These are phyloP conservation scores for Aaosphaeria pasadenensis DNA, from an alignment of 2,329 filamentous ascomycete genomes.

Conservation along the genomic window DNA sequence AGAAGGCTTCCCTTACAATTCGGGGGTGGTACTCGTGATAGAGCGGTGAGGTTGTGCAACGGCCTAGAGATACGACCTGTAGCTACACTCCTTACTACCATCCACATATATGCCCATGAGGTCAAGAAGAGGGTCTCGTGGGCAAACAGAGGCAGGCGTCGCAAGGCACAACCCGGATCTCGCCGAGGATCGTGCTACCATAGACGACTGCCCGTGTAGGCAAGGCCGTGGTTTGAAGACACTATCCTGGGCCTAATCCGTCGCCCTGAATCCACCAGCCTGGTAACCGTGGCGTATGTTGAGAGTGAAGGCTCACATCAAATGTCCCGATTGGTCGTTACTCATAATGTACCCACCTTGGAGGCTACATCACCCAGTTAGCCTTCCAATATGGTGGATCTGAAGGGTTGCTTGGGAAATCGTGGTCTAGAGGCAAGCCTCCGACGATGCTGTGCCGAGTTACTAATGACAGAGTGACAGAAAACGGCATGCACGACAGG, in stretches of 20 bases:
- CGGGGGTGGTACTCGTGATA: conserved; percentile 11
- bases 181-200: conserved; percentile 19
- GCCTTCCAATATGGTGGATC: conserved; percentile 17
- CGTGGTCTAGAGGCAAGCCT: conserved; percentile 11
- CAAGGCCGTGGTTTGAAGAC: conserved; percentile 5
- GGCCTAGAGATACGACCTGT: conserved; percentile 9
- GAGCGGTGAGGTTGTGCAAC: conserved; percentile 24
- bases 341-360: conserved; percentile 5
- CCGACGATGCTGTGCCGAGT: conserved; percentile 14
- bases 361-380: conserved; percentile 14
- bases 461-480: conserved; percentile 26
- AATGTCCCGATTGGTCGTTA: conserved; percentile 21
- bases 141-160: conserved; percentile 10
- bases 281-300: conserved; percentile 13
- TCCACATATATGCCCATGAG: no score
- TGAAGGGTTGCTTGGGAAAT: conserved; percentile 4
- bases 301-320: conserved; percentile 19
- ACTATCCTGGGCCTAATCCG: conserved; percentile 4
- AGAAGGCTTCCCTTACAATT: conserved; percentile 1
- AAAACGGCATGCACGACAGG: conserved; percentile 36
- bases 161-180: conserved; percentile 15
- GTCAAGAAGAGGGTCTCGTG: conserved; percentile 12
- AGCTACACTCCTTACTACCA: no score
- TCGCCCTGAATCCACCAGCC: conserved; percentile 6
- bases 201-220: conserved; percentile 12